Conservation (phyloP, 139 green algal species). For the Desmodesmus armatus region DNA sequence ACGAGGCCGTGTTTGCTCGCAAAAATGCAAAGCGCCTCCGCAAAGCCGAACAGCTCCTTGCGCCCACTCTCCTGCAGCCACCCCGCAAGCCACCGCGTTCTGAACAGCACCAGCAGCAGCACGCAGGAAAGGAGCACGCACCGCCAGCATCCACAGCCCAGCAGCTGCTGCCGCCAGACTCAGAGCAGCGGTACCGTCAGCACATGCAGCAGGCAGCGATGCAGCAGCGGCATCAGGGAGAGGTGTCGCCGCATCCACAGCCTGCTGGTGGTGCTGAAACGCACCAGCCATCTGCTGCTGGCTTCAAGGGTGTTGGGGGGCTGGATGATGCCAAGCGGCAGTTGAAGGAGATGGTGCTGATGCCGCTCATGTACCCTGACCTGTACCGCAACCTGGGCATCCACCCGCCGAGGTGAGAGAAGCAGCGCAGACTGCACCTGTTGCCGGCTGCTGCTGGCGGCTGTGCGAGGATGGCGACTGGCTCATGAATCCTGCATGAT, state of each 20-base stretch:
- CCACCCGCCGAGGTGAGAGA: conserved; percentile 68
- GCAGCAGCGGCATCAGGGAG: conserved; percentile 21
- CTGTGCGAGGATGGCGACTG: too few species aligned
- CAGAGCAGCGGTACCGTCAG: background rate
- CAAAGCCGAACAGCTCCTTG: conserved; percentile 26
- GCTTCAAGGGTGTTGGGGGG: conserved; percentile 67
- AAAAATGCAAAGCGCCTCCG: conserved; percentile 38
- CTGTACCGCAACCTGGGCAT: conserved; percentile 75
- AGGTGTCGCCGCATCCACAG: background rate
- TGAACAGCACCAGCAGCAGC: background rate
- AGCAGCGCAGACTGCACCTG: too few species aligned
- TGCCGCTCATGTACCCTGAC: conserved; percentile 88
- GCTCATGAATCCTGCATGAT: too few species aligned
- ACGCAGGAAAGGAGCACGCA: background rate
- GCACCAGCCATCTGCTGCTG: conserved; percentile 17
- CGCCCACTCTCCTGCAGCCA: conserved; percentile 10
- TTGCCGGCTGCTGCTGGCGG: too few species aligned
- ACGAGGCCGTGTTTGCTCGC: conserved; percentile 33
- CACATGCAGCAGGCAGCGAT: background rate
- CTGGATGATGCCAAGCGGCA: conserved; percentile 63
- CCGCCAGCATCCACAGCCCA: too few species aligned
- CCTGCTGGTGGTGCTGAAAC: background rate
- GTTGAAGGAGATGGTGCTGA: conserved; percentile 85
- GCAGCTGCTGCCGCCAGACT: background rate
- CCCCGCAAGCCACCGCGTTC: background rate